Evolutionary conservation across 2,329 filamentous ascomycete species (phyloP).

Genomic region (Tolypocladium ophioglossoides): DNA sequence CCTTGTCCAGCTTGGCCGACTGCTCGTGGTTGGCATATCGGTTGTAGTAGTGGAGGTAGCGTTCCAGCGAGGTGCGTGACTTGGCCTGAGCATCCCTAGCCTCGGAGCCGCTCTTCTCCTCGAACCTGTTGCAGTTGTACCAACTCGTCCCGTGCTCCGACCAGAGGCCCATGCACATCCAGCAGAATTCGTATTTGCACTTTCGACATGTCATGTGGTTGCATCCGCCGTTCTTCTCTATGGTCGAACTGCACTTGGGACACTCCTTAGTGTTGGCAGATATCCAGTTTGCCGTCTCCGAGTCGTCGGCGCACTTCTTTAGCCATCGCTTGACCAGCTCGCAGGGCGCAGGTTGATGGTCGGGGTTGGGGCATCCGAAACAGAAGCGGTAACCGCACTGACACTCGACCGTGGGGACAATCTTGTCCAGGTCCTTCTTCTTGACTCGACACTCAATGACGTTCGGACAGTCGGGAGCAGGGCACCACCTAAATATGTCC

Average conservation of each 20-base stretch:
- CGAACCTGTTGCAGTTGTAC: slow-evolving; percentile 98
- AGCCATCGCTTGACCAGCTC: slow-evolving; percentile 88
- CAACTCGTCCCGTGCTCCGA: slow-evolving; percentile 97
- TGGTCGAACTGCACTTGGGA: slow-evolving; percentile 89
- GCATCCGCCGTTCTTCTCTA: slow-evolving; percentile 97
- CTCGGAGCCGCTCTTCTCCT: slow-evolving; percentile 88
- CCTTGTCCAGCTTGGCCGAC: slow-evolving; percentile 90
- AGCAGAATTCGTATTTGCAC: slow-evolving; percentile 95
- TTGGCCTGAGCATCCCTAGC: slow-evolving; percentile 87
- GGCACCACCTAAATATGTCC: slow-evolving; percentile 93
- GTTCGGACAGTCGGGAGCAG: slow-evolving; percentile 92
- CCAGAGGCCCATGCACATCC: slow-evolving; percentile 99
- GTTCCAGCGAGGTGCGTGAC: slow-evolving; percentile 79
- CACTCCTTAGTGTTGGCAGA: slow-evolving; percentile 98
- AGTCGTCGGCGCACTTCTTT: slow-evolving; percentile 97
- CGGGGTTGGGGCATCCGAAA: slow-evolving; percentile 81
- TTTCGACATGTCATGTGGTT: slow-evolving; percentile 98
- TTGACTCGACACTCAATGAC: slow-evolving; percentile 84
- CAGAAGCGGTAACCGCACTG: slow-evolving; percentile 81
- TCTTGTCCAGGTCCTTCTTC: slow-evolving; percentile 70
- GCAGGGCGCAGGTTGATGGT: slow-evolving; percentile 92
- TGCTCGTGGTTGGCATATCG: slow-evolving; percentile 98
- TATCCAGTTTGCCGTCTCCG: slow-evolving; percentile 98
- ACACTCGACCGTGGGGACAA: slow-evolving; percentile 87
- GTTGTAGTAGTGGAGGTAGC: slow-evolving; percentile 99